phyloP scores from a whole-genome alignment of 78 protist species.

The Dictyostelium brefeldianum region DNA sequence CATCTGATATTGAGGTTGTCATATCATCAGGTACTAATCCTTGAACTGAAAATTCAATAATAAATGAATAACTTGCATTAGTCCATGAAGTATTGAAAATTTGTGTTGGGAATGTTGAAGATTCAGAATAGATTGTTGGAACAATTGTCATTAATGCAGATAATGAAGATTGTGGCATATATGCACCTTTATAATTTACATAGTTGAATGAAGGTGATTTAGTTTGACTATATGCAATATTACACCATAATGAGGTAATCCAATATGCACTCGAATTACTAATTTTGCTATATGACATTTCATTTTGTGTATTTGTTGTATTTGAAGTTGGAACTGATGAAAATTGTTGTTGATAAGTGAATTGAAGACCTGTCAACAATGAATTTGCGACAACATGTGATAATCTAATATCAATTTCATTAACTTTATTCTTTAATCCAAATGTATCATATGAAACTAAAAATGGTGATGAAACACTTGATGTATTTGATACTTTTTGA shows the following conservation, averaged over 20 bases:
- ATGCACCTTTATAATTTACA: neutral
- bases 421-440: neutral
- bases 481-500: neutral
- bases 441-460: neutral
- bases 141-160: neutral
- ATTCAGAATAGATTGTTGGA: neutral
- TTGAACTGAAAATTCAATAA: neutral
- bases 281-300: too few relatives aligned
- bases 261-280: neutral
- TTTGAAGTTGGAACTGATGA: neutral
- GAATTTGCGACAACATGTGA: slow-evolving; percentile 1
- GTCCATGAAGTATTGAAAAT: neutral
- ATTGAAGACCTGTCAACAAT: too few relatives aligned
- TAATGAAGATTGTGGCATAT: neutral
- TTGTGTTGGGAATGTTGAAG: neutral
- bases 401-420: neutral
- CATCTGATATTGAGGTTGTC: neutral
- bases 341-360: neutral
- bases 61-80: neutral
- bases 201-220: neutral
- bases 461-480: neutral
- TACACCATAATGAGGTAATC: neutral
- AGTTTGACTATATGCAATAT: too few relatives aligned
- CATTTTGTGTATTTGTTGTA: neutral
- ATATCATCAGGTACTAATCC: neutral